These are phyloP conservation scores for Candida stauntonica DNA, from an alignment of 805 yeast genomes.

Conservation along the genomic window DNA sequence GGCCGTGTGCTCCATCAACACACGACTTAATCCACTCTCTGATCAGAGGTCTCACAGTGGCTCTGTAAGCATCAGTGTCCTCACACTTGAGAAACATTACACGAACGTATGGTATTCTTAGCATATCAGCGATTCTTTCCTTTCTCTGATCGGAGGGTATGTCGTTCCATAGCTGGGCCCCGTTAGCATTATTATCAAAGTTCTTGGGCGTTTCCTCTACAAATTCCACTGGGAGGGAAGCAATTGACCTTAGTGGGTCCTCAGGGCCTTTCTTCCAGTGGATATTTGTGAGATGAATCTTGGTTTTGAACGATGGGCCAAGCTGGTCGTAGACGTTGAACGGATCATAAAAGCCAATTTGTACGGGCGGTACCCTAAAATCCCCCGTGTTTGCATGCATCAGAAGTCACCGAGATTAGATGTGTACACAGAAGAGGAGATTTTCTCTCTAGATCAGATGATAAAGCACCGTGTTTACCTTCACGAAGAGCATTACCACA, in stretches of 20 bases:
- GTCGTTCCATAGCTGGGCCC: background rate
- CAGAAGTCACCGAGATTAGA: background rate
- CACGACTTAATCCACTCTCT: conserved; percentile 67
- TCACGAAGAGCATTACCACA: no score
- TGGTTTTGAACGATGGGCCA: conserved; percentile 37
- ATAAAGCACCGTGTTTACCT: background rate
- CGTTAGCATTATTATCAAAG: conserved; percentile 17
- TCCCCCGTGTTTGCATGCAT: no score
- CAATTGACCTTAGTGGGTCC: conserved; percentile 60
- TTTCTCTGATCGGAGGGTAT: conserved; percentile 1
- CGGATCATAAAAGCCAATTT: conserved; percentile 73
- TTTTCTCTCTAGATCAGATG: no score
- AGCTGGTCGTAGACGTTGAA: conserved; percentile 51
- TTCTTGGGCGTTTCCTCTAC: conserved; percentile 52
- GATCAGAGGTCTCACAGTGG: conserved; percentile 77
- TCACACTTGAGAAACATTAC: conserved; percentile 66
- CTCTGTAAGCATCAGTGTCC: conserved; percentile 67
- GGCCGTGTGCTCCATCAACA: conserved; percentile 35
- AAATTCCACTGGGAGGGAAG: conserved; percentile 48
- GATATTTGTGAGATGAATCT: conserved; percentile 56
- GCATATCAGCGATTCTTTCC: conserved; percentile 7
- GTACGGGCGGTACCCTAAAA: conserved; percentile 1
- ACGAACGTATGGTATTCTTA: conserved; percentile 48
- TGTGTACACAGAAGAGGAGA: background rate
- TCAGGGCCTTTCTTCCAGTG: conserved; percentile 58